Conservation (phyloP, 345 rosid genomes). For the Arabidopsis suecica region DNA sequence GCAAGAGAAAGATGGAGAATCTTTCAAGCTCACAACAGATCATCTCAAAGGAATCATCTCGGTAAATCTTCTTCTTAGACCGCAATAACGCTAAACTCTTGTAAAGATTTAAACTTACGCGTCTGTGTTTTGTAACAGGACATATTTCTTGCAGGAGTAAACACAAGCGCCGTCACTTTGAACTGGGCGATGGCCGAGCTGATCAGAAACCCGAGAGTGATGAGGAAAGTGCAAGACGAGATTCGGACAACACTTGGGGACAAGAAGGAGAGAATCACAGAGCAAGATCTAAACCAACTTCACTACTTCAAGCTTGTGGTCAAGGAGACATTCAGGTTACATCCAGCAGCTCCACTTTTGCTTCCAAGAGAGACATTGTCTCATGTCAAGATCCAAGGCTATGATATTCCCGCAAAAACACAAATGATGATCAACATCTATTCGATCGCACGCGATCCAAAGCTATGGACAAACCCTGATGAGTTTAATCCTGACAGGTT, state of each 20-base stretch:
- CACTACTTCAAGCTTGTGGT: slow-evolving; percentile 51
- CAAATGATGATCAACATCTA: slow-evolving; percentile 50
- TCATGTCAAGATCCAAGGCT: slow-evolving; percentile 47
- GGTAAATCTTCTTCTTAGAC: slow-evolving; percentile 41
- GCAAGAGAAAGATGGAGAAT: slow-evolving; percentile 24
- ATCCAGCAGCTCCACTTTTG: slow-evolving; percentile 59
- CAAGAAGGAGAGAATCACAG: slow-evolving; percentile 38
- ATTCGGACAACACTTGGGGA: slow-evolving; percentile 42
- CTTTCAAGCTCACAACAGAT: slow-evolving; percentile 43
- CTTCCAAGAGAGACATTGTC: slow-evolving; percentile 51
- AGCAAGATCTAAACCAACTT: slow-evolving; percentile 46
- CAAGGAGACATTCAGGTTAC: slow-evolving; percentile 60
- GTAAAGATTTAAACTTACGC: not conserved
- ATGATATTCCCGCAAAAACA: slow-evolving; percentile 46
- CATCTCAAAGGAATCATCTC: slow-evolving; percentile 58
- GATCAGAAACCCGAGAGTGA: slow-evolving; percentile 46
- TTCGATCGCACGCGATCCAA: slow-evolving; percentile 57
- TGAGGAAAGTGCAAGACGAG: slow-evolving; percentile 55
- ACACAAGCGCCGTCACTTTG: slow-evolving; percentile 41
- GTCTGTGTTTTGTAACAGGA: slow-evolving; percentile 38
- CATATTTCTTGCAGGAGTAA: slow-evolving; percentile 55
- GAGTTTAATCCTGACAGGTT: slow-evolving; percentile 59
- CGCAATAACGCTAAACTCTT: not conserved
- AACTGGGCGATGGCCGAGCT: slow-evolving; percentile 55
- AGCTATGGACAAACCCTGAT: slow-evolving; percentile 49